Base-by-base conservation (phyloP, 192 early-diverging fungal species). In the Coemansia sp. region DNA sequence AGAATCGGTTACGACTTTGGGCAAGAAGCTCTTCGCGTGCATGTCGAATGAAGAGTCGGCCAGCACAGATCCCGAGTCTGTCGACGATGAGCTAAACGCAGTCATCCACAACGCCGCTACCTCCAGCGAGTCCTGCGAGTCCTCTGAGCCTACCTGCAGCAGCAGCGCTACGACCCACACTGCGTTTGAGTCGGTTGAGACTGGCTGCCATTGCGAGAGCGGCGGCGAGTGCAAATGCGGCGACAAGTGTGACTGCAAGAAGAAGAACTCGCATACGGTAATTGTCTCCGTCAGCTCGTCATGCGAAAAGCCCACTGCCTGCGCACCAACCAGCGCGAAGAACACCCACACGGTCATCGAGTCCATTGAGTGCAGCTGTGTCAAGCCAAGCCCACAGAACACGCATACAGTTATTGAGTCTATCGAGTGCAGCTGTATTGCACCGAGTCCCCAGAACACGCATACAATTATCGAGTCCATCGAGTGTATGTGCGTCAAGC, bases 21-120 rank as follows among this genome's bases (percentile, higher is more conserved):
- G 78, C 70, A 75, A 81, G 73, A 68, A 72, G 36, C 44, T 81
- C 54, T 75, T 53, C 65, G 72, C 67, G 17, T 40, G 21, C 8
- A 40, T 50, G 33, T 45, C 51, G 14, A 67, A 50, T 57, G 57
- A 50, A 11, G 57, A 51, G 10, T 34, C 62, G 4, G 36, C 50
- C 24, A 21, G 50, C 6, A 42, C 65, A 27, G 69, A 68, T 10
- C 50, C 41, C 9, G 66, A 74, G 16, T 68, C 69, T 16, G 69
- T 68, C 36, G 44, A 68, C 3, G 66, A 72, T 10, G 35, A 33
- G 8, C 36, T 41, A 7, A 34, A 17, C 14, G 42, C 66, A 2
- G 66, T 74, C 7, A 16, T 45, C n/a, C 66, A 68, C 39, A 64
- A 67, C 36, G 66, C 66, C 19, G 56, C 54, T 4, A 19, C 46